Conservation (phyloP, 306 rosid genomes). For the Quercus parvula region DNA sequence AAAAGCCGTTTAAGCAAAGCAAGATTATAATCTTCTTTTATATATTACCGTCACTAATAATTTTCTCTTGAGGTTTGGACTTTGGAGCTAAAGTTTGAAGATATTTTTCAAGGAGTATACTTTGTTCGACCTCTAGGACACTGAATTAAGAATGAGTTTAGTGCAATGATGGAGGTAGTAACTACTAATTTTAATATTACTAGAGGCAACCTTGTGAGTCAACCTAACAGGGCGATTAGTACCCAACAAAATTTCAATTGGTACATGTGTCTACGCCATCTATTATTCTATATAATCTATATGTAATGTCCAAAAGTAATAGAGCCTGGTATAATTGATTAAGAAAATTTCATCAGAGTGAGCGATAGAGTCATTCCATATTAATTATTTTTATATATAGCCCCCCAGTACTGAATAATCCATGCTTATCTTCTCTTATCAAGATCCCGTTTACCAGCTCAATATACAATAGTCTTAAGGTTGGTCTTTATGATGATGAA, state of each 20-base stretch:
- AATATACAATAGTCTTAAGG: constrained; percentile 16
- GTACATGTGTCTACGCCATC: not conserved
- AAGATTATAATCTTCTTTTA: not conserved
- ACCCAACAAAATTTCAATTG: constrained; percentile 1
- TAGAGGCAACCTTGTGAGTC: not conserved
- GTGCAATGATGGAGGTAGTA: not conserved
- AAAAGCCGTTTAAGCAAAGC: not conserved
- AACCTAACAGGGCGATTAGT: not conserved
- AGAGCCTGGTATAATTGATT: too few species aligned
- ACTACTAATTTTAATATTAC: not conserved
- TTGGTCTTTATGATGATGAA: constrained; percentile 78
- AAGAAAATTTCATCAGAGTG: too few species aligned
- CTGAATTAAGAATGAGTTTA: not conserved
- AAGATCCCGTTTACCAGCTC: constrained; percentile 44
- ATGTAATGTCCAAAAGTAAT: too few species aligned
- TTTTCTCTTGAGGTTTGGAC: too few species aligned
- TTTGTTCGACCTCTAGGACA: not conserved
- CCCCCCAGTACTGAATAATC: not conserved
- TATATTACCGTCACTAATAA: not conserved
- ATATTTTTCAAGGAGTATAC: too few species aligned
- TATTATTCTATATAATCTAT: too few species aligned
- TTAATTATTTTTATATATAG: constrained; percentile 5
- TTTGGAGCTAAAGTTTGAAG: too few species aligned
- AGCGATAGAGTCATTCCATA: constrained; percentile 1
- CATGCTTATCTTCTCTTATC: constrained; percentile 46